Conservation (phyloP, 805 yeast genomes). For the Candida insectalens region DNA sequence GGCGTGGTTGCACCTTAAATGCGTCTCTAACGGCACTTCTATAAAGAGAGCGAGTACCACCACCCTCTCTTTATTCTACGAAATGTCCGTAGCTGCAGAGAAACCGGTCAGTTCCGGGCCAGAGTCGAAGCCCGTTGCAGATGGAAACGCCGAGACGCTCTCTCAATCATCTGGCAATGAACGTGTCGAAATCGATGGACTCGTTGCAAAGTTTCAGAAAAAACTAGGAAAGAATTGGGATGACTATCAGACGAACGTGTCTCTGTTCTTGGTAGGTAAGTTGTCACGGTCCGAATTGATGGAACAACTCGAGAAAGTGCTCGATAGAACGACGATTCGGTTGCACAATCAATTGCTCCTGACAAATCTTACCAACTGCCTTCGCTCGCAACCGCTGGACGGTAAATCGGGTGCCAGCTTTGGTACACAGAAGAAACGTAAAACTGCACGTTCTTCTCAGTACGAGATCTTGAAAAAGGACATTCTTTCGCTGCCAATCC, state of each 20-base stretch:
- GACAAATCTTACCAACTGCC: conserved; percentile 75
- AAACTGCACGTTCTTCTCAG: conserved; percentile 54
- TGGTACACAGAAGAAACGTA: conserved; percentile 31
- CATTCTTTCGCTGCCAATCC: conserved; percentile 73
- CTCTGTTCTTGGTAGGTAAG: conserved; percentile 69
- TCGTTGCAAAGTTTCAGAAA: conserved; percentile 66
- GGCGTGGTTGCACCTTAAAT: too few species aligned
- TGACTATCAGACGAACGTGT: conserved; percentile 68
- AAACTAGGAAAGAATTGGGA: conserved; percentile 79
- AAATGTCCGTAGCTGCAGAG: not conserved
- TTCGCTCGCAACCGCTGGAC: conserved; percentile 65
- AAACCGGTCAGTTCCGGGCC: not conserved
- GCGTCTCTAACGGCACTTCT: too few species aligned
- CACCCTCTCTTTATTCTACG: not conserved
- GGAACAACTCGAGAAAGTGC: conserved; percentile 43
- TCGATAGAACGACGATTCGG: conserved; percentile 39
- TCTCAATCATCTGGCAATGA: too few species aligned
- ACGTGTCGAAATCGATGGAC: conserved; percentile 49
- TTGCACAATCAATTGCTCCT: conserved; percentile 79
- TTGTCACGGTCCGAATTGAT: conserved; percentile 69
- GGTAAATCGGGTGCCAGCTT: conserved; percentile 37
- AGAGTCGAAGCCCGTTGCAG: not conserved
- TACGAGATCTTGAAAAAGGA: conserved; percentile 77
- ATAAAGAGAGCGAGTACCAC: too few species aligned
- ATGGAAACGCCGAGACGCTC: conserved; percentile 4